These are phyloP conservation scores for Juncus effusus DNA, from an alignment of 176 grass and related monocot genomes.

Conservation along the genomic window DNA sequence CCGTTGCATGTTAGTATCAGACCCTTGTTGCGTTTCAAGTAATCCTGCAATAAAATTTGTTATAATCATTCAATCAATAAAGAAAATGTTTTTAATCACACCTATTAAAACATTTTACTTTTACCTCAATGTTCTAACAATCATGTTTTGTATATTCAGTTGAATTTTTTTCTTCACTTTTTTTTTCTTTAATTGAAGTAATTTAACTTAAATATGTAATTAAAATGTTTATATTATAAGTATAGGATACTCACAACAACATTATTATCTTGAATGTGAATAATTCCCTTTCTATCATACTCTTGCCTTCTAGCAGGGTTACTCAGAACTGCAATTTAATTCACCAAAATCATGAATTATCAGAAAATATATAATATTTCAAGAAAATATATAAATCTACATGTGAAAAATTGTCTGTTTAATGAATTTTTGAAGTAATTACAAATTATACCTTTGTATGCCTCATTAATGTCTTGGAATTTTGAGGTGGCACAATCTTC, in stretches of 20 bases:
- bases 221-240: too few species aligned
- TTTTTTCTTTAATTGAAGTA: too few species aligned
- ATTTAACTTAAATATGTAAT: too few species aligned
- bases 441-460: constrained; percentile 67
- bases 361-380: not conserved
- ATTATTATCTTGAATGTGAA: constrained; percentile 73
- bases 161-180: not conserved
- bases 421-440: not conserved
- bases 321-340: constrained; percentile 62
- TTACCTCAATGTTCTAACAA: not conserved
- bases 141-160: not conserved
- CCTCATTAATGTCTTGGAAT: constrained; percentile 98
- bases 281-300: constrained; percentile 70
- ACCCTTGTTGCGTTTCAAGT: constrained; percentile 86
- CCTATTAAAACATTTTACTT: too few species aligned
- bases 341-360: constrained; percentile 7
- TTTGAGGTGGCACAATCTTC: constrained; percentile 78
- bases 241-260: constrained; percentile 40
- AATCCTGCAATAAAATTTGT: constrained; percentile 48
- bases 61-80: too few species aligned
- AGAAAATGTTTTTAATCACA: too few species aligned
- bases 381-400: not conserved
- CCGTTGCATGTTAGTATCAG: constrained; percentile 98
- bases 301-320: constrained; percentile 81
- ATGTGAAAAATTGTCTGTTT: not conserved